Conservation (phyloP, 2,329 filamentous ascomycete species). For the Aspergillus sp. region DNA sequence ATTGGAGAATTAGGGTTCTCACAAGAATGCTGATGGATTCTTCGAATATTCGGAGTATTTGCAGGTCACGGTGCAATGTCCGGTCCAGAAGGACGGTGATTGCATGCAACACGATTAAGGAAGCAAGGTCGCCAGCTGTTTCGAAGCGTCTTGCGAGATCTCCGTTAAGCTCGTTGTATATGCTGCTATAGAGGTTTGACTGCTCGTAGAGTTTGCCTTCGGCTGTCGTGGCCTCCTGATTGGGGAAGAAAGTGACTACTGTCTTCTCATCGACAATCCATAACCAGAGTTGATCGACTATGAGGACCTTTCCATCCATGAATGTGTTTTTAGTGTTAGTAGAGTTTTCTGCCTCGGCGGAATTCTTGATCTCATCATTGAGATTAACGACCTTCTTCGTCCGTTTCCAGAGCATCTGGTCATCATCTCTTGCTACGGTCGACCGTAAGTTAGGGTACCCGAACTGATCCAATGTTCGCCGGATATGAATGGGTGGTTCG, state of each 20-base stretch:
- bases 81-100: conserved; percentile 63
- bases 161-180: conserved; percentile 67
- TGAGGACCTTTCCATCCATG: conserved; percentile 54
- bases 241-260: conserved; percentile 37
- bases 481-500: conserved; percentile 63
- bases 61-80: conserved; percentile 61
- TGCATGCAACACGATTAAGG: conserved; percentile 62
- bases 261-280: conserved; percentile 43
- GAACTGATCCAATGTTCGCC: conserved; percentile 65
- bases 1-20: conserved; percentile 12
- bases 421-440: conserved; percentile 62
- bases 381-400: conserved; percentile 55
- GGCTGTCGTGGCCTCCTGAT: conserved; percentile 36
- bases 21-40: conserved; percentile 66
- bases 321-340: conserved; percentile 21
- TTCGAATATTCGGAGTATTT: conserved; percentile 66
- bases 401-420: conserved; percentile 67
- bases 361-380: conserved; percentile 47
- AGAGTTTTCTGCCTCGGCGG: conserved; percentile 28
- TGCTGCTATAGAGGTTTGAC: conserved; percentile 63
- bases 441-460: conserved; percentile 64
- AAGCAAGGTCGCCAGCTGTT: conserved; percentile 63
- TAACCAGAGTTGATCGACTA: conserved; percentile 68
- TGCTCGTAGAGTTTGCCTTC: conserved; percentile 44
- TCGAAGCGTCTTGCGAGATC: conserved; percentile 64